Conservation (phyloP, 176 grass and related monocot genomes). For the Aechmea fasciata region DNA sequence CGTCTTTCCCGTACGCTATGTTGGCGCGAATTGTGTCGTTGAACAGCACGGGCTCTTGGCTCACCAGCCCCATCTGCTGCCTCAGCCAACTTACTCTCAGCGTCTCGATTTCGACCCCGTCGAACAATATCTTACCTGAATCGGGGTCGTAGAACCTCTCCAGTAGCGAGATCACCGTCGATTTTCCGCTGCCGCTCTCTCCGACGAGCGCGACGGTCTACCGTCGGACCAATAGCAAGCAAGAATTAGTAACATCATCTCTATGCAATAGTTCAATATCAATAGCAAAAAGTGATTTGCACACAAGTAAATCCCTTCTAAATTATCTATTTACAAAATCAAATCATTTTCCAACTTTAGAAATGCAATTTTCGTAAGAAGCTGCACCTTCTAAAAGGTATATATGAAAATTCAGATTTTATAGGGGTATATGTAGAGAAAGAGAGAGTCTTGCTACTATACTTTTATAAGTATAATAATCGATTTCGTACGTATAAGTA, state of each 20-base stretch:
- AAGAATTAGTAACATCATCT: neutral
- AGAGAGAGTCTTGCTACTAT: too few species aligned
- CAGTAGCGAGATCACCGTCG: slow-evolving; percentile 54
- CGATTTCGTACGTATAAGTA: too few species aligned
- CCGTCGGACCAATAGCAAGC: neutral
- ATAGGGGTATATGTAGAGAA: too few species aligned
- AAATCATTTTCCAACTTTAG: too few species aligned
- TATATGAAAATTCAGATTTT: too few species aligned
- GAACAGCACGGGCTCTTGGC: slow-evolving; percentile 81
- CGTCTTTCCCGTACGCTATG: slow-evolving; percentile 60
- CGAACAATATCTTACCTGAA: slow-evolving; percentile 48
- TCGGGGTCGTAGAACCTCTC: slow-evolving; percentile 76
- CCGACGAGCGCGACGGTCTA: slow-evolving; percentile 69
- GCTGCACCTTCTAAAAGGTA: too few species aligned
- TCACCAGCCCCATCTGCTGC: slow-evolving; percentile 58
- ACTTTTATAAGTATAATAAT: too few species aligned
- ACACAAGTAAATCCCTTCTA: neutral
- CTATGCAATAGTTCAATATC: neutral
- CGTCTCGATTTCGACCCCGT: slow-evolving; percentile 53
- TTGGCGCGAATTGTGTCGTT: slow-evolving; percentile 69
- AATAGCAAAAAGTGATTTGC: neutral
- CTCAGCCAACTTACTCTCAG: slow-evolving; percentile 62
- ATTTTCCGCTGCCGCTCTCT: slow-evolving; percentile 80
- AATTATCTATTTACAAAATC: too few species aligned
- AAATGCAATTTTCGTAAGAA: too few species aligned